Base-by-base conservation (phyloP, 2,329 filamentous ascomycete genomes). In the Claviceps monticola region DNA sequence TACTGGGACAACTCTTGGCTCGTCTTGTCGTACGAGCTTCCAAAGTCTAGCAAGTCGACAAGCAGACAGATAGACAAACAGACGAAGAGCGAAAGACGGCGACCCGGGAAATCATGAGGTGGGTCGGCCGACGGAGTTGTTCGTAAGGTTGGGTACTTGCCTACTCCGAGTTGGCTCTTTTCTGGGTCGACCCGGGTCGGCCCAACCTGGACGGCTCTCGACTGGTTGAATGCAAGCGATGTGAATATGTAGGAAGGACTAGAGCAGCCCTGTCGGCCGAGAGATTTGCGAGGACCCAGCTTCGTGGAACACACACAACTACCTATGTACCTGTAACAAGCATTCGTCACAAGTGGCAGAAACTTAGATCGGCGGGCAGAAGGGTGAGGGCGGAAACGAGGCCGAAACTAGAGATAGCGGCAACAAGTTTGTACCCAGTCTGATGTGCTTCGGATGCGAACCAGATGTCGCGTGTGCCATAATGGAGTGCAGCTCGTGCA, bases 111-210 rank as follows among this genome's bases (percentile, higher is more conserved):
- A 29, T 34, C 38, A 34, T 19, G 39, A 49, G 42, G 49, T 50
- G 49, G 49, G 49, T 50, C 49, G 42, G 49, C 49, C 49, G 42
- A 50, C 34, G 34, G 42, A 46, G 41, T 50, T 29, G 48, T 44
- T 37, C 26, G 44, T 46, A 36, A 36, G 29, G 19, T 3, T 21
- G 5, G 23, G 29, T 34, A 11, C 29, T 9, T 9, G 26, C 26
- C 26, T 34, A 11, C 29, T 34, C 29, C 9, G 29, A 34, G 44
- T 19, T 34, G 26, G 26, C 5, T 8, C n/a, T 36, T 11, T 46
- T n/a, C n/a, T 36, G 44, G 42, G 42, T 44, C 42, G 42, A 44
- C 19, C 42, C 42, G 42, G 42, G 13, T 44, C 42, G 42, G 14
- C 42, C 19, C 42, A 44, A 23, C n/a, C 36, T 48, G 36, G 17